Evolutionary conservation across 768 basidiomycete genomes (phyloP).

Genomic region (Boletales sp.): DNA sequence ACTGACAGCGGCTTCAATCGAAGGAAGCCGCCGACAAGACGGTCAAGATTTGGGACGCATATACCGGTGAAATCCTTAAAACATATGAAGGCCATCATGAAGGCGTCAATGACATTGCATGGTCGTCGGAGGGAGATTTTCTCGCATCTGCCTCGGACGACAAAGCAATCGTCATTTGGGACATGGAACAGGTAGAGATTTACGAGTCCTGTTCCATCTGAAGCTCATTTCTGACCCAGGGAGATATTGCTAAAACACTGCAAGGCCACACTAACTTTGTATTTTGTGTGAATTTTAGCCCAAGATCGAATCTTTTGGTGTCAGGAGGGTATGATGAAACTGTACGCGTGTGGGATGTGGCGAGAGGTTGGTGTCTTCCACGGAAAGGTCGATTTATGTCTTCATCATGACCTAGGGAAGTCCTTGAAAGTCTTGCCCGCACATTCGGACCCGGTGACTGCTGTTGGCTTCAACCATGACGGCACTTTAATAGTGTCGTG

Average conservation of each 20-base stretch:
- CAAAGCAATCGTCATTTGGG: constrained; percentile 84
- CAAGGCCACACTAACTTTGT: constrained; percentile 91
- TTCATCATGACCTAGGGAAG: constrained; percentile 48
- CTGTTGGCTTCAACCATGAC: constrained; percentile 91
- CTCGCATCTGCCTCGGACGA: constrained; percentile 95
- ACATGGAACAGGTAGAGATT: constrained; percentile 54
- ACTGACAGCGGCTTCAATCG: constrained; percentile 27
- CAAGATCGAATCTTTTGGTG: constrained; percentile 83
- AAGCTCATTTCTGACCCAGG: constrained; percentile 34
- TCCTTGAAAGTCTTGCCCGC: constrained; percentile 88
- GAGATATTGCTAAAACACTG: constrained; percentile 59
- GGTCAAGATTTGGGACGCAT: constrained; percentile 77
- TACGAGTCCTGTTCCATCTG: not conserved
- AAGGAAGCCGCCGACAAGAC: constrained; percentile 80
- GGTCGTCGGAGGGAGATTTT: constrained; percentile 79
- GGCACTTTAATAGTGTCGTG: constrained; percentile 93
- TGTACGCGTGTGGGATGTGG: constrained; percentile 95
- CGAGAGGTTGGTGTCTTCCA: constrained; percentile 54
- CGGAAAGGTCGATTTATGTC: not conserved
- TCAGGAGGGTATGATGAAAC: constrained; percentile 96
- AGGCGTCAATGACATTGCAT: constrained; percentile 89
- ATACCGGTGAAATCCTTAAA: constrained; percentile 66
- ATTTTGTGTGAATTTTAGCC: constrained; percentile 91
- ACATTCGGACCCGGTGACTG: constrained; percentile 95
- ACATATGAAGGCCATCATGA: constrained; percentile 72